Evolutionary conservation across 179 eudicot genomes (phyloP), one percentile per base, ranked within the genome.

Genomic region (Nepenthes alata): DNA sequence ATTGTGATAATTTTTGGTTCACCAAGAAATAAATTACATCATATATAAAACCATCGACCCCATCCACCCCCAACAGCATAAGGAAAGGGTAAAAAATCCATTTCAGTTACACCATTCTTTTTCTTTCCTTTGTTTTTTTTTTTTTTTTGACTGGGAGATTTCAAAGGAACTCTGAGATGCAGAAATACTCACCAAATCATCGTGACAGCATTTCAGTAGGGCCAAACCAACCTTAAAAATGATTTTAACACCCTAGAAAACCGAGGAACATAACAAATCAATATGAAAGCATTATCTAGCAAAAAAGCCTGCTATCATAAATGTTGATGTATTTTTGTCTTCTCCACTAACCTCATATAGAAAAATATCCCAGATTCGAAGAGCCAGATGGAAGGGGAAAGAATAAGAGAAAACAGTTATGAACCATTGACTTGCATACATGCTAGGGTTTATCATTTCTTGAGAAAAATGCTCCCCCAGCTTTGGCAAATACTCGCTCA

Each of bases 371-470:
- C 97, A 94, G 59, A 94, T 87, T 57, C 99, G 84, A 70, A 90
- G 85, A 67, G 95, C 82, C 83, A 94, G 80, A 77, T 85, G 91
- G 70, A 94, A 94, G 13, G 99, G 97, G 73, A 90, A 90, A 41
- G 97, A 83, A 70, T 85, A 94, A 5, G 97, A 81, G 70, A 90
- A 90, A 53, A 94, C 94, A 2, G 99, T 94, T 57, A 94, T 90
- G 80, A 94, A 94, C 99, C 99, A 94, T 72, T 94, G 99, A 78
- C 99, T 94, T 45, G 88, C 97, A 62, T 94, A 94, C 98, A 93
- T 93, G 83, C 94, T 89, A 56, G 98, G 97, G 70, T 87, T 90
- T 67, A 93, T 82, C 81, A 74, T 72, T 81, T 93, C 98, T 67
- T 79, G 81, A 58, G 79, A 77, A 72, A 93, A 89, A 81, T 93